These are phyloP conservation scores for Marasmius oreades DNA, from an alignment of 1,284 basidiomycete genomes.

Conservation along the genomic window DNA sequence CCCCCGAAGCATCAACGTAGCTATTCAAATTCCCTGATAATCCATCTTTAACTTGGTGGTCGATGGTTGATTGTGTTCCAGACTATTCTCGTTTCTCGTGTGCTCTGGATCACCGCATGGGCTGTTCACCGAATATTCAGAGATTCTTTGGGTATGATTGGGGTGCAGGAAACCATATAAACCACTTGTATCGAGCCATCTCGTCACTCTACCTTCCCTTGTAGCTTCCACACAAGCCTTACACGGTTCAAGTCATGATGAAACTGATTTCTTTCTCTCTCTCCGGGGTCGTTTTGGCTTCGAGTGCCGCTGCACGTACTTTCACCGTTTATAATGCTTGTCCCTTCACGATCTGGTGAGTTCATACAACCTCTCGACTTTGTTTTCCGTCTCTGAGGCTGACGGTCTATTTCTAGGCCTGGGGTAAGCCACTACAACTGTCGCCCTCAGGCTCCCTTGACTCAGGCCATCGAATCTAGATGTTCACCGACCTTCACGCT, in stretches of 20 bases:
- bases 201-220: background rate
- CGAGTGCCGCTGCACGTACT: slow-evolving; percentile 32
- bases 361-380: background rate
- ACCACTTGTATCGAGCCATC: background rate
- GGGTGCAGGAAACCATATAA: background rate
- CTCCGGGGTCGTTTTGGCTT: slow-evolving; percentile 22
- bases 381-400: background rate
- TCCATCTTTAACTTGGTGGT: no score
- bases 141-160: no score
- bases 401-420: slow-evolving; percentile 24
- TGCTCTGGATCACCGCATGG: background rate
- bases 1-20: no score
- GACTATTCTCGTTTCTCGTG: slow-evolving; percentile 5
- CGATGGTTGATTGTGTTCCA: no score
- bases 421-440: slow-evolving; percentile 24
- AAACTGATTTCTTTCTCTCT: slow-evolving; percentile 22
- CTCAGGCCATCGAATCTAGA: slow-evolving; percentile 18
- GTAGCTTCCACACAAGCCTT: background rate
- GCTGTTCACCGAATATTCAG: background rate
- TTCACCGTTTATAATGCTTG: slow-evolving; percentile 37
- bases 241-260: slow-evolving; percentile 22
- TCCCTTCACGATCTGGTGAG: slow-evolving; percentile 43
- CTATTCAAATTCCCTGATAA: no score
- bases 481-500: slow-evolving; percentile 40
- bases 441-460: background rate